Evolutionary conservation across 257 asterid species (phyloP), one percentile per base, ranked within the genome.

Genomic region (Eucommia ulmoides): DNA sequence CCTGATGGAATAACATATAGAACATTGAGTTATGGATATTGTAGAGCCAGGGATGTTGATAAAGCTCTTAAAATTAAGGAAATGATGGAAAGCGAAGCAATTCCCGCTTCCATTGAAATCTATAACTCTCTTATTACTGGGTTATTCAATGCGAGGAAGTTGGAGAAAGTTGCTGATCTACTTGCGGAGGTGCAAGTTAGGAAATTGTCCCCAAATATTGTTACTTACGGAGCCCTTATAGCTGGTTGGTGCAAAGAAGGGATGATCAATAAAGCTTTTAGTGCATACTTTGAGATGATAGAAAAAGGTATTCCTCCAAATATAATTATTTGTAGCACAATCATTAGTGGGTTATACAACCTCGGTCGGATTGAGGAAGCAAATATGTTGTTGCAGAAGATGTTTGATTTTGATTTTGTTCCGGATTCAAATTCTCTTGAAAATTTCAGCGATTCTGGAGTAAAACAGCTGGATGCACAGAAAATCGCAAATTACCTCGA

Each of bases 211-310:
- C 81, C 81, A 48, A 81, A 69, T 53, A 53, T 74, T 61, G 66
- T 82, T 51, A 85, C 98, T 21, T 85, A 80, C 54, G 98, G 98
- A 61, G 55, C 93, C 60, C 87, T 91, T 45, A 83, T 91, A 35
- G 54, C 64, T 33, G 98, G 96, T 50, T 91, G 94, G 93, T 66
- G 75, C 25, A 79, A 70, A 74, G 83, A 74, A 55, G 93, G 83
- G 54, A 72, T 73, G 63, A 35, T 72, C 45, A 71, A 71, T 69
- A 91, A 68, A 66, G 96, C 94, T 68, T 72, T 79, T 61, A 71
- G 66, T 63, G 64, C 80, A 33, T 83, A 86, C 58, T 80, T 67
- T 61, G 94, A 79, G 73, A 91, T 85, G 98, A 76, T 57, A 66
- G 67, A 55, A 49, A 64, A 79, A 53, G 89, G 84, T 20, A 62